Base-by-base conservation (phyloP, 2,329 filamentous ascomycete genomes). In the Penicillium sp. region DNA sequence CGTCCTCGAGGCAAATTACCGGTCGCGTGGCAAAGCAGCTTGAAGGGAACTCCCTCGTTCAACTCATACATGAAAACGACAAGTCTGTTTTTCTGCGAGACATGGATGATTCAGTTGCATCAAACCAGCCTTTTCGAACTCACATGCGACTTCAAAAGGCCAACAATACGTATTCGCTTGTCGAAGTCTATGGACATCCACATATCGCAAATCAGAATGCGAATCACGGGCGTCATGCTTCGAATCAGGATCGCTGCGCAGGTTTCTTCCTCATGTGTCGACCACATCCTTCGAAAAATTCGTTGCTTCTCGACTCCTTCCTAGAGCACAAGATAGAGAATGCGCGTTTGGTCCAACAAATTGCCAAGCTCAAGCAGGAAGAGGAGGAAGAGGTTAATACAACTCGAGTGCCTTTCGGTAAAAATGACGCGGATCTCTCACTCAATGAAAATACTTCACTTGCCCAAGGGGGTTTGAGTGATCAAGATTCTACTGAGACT, bases 291-390 rank as follows among this genome's bases (percentile, higher is more conserved):
- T 93, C 85, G 18, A 89, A 85, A 66, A 94, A 90, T 57, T 82
- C 87, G 1, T 78, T 77, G 3, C 73, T 95, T 8, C 73, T 95
- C 13, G 89, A 96, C 65, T 93, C 88, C 0, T 95, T 95, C 55
- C 72, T 96, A 17, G 90, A 96, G 61, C 89, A 95, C 68, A 95
- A 95, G 65, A 90, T 95, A 37, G 90, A 95, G 62, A 95, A 95
- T 55, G 88, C 95, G 67, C 79, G 89, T 3, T 66, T 96, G 32
- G 80, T 79, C 55, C 84, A 86, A 52, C 80, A 86, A 29, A 94
- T 96, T 45, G 80, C 83, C 12, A 87, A 93, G 64, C 71, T 95
- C 37, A 85, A 85, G 51, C 76, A 77, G 44, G 90, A 95, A 62
- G 90, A 95, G 61, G 79, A 82, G 39, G 85, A 89, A 37, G 89